These are phyloP conservation scores for Coprinopsis sp. DNA, from an alignment of 768 basidiomycete species.

Conservation along the genomic window DNA sequence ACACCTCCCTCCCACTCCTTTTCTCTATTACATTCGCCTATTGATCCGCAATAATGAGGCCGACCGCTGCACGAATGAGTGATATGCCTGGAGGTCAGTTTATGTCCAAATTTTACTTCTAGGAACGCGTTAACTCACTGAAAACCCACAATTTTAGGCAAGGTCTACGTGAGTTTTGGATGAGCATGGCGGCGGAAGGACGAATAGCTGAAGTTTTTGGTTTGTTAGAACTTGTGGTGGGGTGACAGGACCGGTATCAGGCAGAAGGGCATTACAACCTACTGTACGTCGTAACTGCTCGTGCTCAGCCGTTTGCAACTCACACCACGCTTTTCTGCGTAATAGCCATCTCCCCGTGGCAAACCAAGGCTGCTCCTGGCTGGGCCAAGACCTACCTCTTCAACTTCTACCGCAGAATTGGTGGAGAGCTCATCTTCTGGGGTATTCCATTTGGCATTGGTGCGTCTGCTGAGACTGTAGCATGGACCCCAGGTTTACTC, in stretches of 20 bases:
- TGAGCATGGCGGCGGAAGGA: background rate
- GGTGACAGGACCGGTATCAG: slow-evolving; percentile 63
- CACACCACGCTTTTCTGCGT: slow-evolving; percentile 2
- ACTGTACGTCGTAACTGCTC: slow-evolving; percentile 59
- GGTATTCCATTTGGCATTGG: slow-evolving; percentile 72
- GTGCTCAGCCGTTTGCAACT: slow-evolving; percentile 1
- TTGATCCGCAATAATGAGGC: slow-evolving; percentile 49
- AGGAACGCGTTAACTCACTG: background rate
- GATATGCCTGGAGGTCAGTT: slow-evolving; percentile 84
- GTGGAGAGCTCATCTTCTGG: slow-evolving; percentile 73
- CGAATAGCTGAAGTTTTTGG: background rate
- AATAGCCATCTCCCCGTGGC: slow-evolving; percentile 78
- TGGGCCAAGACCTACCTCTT: slow-evolving; percentile 74
- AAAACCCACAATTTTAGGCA: slow-evolving; percentile 42
- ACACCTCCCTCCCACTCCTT: slow-evolving; percentile 14
- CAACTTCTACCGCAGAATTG: slow-evolving; percentile 79
- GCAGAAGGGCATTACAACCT: slow-evolving; percentile 72
- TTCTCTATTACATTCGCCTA: slow-evolving; percentile 14
- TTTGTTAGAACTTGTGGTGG: slow-evolving; percentile 81
- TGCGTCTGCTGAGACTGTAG: slow-evolving; percentile 35
- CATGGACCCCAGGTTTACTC: background rate
- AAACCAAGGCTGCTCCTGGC: slow-evolving; percentile 67
- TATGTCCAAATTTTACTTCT: background rate
- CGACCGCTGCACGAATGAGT: slow-evolving; percentile 52
- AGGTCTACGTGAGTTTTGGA: slow-evolving; percentile 66